Evolutionary conservation across 139 green algal genomes (phyloP).

Genomic region (Astrephomene gubernaculifera): DNA sequence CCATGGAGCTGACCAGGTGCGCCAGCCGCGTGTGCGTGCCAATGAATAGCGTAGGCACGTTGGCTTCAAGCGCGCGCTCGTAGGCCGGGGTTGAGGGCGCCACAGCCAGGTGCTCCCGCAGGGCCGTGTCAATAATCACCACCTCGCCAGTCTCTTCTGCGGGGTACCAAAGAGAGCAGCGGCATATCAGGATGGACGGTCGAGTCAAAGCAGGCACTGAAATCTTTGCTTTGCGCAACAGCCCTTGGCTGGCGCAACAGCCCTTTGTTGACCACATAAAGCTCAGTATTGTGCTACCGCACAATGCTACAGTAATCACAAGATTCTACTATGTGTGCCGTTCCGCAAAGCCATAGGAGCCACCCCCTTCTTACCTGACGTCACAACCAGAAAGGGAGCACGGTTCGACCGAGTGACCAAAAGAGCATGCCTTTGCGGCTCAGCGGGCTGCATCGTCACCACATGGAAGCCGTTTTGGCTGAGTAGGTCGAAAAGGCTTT

Average conservation of each 20-base stretch:
- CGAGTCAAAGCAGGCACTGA: background rate
- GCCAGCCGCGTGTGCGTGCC: background rate
- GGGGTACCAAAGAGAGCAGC: background rate
- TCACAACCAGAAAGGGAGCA: constrained; percentile 21
- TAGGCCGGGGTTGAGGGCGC: constrained; percentile 24
- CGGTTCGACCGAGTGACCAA: background rate
- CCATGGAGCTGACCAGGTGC: constrained; percentile 21
- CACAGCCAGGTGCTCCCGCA: constrained; percentile 34
- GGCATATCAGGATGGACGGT: background rate
- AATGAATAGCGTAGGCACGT: constrained; percentile 8
- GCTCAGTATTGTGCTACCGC: background rate
- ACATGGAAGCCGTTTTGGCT: background rate
- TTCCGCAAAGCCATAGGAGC: no score
- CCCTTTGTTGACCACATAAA: background rate
- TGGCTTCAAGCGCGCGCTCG: background rate
- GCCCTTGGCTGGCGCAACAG: no score
- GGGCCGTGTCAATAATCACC: constrained; percentile 9
- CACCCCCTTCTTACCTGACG: background rate
- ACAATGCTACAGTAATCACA: background rate
- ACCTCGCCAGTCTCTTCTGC: background rate
- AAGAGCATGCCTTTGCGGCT: background rate
- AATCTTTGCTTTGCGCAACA: background rate
- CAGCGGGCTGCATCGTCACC: background rate
- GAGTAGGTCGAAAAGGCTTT: background rate
- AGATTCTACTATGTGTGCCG: background rate